Base-by-base conservation (phyloP, 2,329 filamentous ascomycete genomes). In the Alternaria arborescens region DNA sequence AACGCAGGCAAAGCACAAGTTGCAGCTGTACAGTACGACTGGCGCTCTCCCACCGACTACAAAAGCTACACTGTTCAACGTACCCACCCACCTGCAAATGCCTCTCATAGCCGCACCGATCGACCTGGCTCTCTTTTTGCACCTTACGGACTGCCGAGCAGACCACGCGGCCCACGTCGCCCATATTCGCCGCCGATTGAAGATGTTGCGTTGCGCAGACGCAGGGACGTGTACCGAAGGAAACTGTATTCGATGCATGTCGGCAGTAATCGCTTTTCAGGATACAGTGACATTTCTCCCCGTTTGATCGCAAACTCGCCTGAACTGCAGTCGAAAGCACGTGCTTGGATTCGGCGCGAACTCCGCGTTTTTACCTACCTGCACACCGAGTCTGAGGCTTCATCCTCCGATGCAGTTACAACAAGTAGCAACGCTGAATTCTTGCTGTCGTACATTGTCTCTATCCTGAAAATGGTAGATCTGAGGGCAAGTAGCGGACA, bases 261-360 rank as follows among this genome's bases (percentile, higher is more conserved):
- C 5, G 94, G 94, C 44, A 88, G 90, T 2, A 97, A 95, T 73
- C 86, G 87, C 0, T 79, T 89, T n/a, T 95, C 92, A 0, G 85
- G 87, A 26, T 95, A 94, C 78, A 85, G 85, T 50, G 90, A 93
- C 61, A 81, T 97, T 30, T 91, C 89, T 0, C 90, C 92, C 0
- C 78, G 84, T 4, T 77, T 87, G 8, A 90, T 97, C 73, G 82
- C 84, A 59, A 78, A 78, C 1, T 90, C 92, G 22, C 78, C 86
- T 0, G 86, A 89, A 22, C 85, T 97, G 0, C 85, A 93, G 18
- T 91, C 90, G 0, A 89, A 91, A 36, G 93, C 94, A 2, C 86
- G 91, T 7, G 88, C 87, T 62, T 98, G 92, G 86, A 87, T 97
- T 52, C 87, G 93, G 1, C 87, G 94, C 43, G 94, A 98, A 74